Conservation (phyloP, 371 early-diverging fungal genomes). For the Mucor circinelloides region DNA sequence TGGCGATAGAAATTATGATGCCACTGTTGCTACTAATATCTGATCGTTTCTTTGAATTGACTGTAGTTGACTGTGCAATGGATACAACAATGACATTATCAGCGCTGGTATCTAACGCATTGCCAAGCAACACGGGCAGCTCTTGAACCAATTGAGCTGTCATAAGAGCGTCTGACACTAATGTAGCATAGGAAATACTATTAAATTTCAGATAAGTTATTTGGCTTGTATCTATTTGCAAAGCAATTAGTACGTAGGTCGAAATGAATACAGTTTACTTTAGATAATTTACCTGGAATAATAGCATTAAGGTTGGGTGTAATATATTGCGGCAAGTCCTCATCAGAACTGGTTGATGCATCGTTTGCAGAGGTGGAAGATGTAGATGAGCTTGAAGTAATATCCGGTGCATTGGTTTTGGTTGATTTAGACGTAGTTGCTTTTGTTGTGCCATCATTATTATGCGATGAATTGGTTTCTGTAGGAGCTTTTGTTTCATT, state of each 20-base stretch:
- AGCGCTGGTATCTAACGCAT: conserved; percentile 23
- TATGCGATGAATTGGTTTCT: not conserved
- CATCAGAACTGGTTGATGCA: not conserved
- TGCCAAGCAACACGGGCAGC: conserved; percentile 32
- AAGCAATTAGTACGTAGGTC: not conserved
- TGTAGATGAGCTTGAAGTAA: not conserved
- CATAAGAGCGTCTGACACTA: conserved; percentile 40
- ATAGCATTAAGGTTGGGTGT: conserved; percentile 45
- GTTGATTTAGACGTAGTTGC: not conserved
- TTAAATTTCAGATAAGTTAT: conserved; percentile 40
- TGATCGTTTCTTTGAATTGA: conserved; percentile 10
- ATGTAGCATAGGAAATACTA: conserved; percentile 35
- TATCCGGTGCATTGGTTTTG: not conserved
- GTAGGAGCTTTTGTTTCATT: not conserved
- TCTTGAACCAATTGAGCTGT: conserved; percentile 49
- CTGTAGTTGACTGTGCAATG: conserved; percentile 20
- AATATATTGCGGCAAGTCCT: conserved; percentile 38
- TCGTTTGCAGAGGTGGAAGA: not conserved
- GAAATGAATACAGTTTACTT: not conserved
- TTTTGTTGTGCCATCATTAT: not conserved
- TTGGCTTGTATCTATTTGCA: conserved; percentile 23
- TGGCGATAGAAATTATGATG: conserved; percentile 41
- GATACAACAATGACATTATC: conserved; percentile 48
- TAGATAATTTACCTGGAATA: conserved; percentile 22
- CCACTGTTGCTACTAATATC: conserved; percentile 1